A percentile compares a stretch with the other conserved stretches of the same genome.
Evolutionary conservation across 768 basidiomycete genomes (phyloP).

Genomic region (Termitomyces sp.): DNA sequence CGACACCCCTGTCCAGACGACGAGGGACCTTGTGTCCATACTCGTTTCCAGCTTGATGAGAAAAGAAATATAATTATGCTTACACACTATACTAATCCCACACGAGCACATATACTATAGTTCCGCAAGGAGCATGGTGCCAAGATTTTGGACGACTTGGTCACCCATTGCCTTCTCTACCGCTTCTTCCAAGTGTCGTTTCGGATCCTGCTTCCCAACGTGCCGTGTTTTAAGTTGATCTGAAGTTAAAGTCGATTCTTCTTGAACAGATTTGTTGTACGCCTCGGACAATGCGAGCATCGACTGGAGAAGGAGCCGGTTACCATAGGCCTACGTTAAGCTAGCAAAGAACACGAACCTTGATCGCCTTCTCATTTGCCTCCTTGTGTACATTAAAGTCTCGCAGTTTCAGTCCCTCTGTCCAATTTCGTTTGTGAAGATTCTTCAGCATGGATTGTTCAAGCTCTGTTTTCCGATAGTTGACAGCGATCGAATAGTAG

Average conservation of each 20-base stretch:
- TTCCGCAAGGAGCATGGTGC: constrained; percentile 92
- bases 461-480: constrained; percentile 96
- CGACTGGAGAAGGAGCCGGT: constrained; percentile 41
- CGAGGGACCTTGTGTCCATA: constrained; percentile 9
- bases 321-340: not conserved
- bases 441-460: constrained; percentile 99
- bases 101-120: constrained; percentile 61
- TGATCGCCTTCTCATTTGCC: constrained; percentile 88
- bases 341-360: constrained; percentile 47
- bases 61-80: constrained; percentile 11
- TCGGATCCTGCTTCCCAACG: constrained; percentile 97
- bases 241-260: constrained; percentile 90
- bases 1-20: constrained; percentile 5
- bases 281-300: constrained; percentile 91
- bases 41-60: not conserved
- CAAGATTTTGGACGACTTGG: constrained; percentile 93
- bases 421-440: constrained; percentile 98
- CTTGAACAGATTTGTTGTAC: constrained; percentile 97
- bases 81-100: constrained; percentile 6
- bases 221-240: constrained; percentile 97
- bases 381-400: constrained; percentile 90
- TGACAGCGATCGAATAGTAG: constrained; percentile 97
- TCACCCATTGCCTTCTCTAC: constrained; percentile 98
- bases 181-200: constrained; percentile 94
- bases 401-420: constrained; percentile 87